These are phyloP conservation scores for Cutaneotrichosporon spelunceum DNA, from an alignment of 1,284 basidiomycete species.

Conservation along the genomic window DNA sequence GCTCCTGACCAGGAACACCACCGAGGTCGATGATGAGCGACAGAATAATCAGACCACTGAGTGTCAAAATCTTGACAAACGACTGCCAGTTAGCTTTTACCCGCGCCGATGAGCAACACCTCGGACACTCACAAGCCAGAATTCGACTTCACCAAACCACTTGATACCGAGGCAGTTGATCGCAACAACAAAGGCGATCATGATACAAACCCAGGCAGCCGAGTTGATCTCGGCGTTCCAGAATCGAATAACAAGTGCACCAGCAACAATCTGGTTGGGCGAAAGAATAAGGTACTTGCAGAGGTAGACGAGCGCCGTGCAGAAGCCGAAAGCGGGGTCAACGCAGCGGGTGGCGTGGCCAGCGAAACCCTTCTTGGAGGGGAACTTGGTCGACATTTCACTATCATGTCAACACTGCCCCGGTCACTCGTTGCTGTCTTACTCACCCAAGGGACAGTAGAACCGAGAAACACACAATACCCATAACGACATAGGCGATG, in stretches of 20 bases:
- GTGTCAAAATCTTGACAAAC: constrained; percentile 58
- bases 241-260: constrained; percentile 46
- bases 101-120: constrained; percentile 29
- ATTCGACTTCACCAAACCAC: constrained; percentile 67
- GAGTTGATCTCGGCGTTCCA: constrained; percentile 40
- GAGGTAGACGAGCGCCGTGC: constrained; percentile 39
- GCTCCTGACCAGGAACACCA: constrained; percentile 63
- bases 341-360: constrained; percentile 41
- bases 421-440: neutral
- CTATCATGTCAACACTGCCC: constrained; percentile 10
- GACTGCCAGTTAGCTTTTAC: constrained; percentile 49
- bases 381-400: constrained; percentile 48
- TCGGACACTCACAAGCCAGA: constrained; percentile 26
- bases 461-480: constrained; percentile 41
- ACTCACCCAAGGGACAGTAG: constrained; percentile 36
- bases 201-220: constrained; percentile 49
- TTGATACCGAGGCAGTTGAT: constrained; percentile 69
- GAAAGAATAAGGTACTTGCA: constrained; percentile 59
- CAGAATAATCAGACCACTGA: constrained; percentile 61
- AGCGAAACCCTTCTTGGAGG: constrained; percentile 47
- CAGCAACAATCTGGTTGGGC: constrained; percentile 52
- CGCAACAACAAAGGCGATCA: constrained; percentile 39
- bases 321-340: constrained; percentile 43
- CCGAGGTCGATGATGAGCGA: constrained; percentile 63
- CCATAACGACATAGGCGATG: constrained; percentile 53